Conservation (phyloP, 305 asterid species). For the Fraxinus velutina region DNA sequence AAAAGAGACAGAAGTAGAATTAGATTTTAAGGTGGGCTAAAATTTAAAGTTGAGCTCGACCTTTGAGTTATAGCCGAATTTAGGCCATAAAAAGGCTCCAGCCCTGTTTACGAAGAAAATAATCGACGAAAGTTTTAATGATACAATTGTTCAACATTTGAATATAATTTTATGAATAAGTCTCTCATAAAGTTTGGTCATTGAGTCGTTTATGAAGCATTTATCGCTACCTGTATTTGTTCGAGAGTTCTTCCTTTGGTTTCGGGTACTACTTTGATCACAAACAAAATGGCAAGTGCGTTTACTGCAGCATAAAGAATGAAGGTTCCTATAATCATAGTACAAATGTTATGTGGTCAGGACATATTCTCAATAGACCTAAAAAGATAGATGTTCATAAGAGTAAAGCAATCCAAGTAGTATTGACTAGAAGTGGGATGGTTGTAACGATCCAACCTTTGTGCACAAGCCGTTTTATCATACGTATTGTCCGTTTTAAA, state of each 20-base stretch:
- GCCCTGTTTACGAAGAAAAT: not conserved
- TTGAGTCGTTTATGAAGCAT: not conserved
- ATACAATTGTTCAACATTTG: not conserved
- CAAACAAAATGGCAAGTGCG: slow-evolving; percentile 64
- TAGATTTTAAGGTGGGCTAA: not conserved
- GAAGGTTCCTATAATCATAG: slow-evolving; percentile 67
- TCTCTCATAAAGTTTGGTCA: not conserved
- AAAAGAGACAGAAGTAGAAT: not conserved
- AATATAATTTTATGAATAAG: not conserved
- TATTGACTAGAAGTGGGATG: not conserved
- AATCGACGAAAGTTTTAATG: not conserved
- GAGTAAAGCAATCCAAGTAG: not conserved
- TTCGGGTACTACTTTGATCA: slow-evolving; percentile 80
- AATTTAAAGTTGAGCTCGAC: not conserved
- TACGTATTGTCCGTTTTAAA: not conserved
- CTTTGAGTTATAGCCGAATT: not conserved
- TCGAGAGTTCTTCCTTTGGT: slow-evolving; percentile 89
- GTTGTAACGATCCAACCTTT: not conserved
- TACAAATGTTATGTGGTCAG: not conserved
- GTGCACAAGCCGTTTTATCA: not conserved
- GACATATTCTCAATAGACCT: not conserved
- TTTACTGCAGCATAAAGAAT: slow-evolving; percentile 66
- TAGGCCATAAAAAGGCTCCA: not conserved
- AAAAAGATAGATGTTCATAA: not conserved
- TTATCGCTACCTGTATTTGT: slow-evolving; percentile 51